A percentile compares a stretch with the other conserved stretches of the same genome.
phyloP scores from a whole-genome alignment of 805 yeast species.

The Sungouiella blattae region DNA sequence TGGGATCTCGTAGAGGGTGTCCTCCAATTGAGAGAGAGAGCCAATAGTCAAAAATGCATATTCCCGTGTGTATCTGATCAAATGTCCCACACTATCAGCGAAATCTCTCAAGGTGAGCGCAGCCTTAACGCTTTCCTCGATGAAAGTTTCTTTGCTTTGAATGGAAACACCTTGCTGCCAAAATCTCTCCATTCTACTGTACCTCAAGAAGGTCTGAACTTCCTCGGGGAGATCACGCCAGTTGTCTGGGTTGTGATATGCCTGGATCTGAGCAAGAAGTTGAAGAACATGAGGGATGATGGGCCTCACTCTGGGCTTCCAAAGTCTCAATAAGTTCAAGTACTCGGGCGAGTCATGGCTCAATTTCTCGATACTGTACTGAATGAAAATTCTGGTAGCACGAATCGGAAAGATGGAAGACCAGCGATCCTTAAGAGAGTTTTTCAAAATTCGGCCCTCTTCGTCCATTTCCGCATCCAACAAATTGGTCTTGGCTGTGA shows the following conservation, averaged over 20 bases:
- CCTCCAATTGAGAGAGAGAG: slow-evolving; percentile 85
- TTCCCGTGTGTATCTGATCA: slow-evolving; percentile 91
- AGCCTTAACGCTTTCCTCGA: slow-evolving; percentile 91
- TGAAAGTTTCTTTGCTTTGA: slow-evolving; percentile 89
- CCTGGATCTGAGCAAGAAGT: slow-evolving; percentile 83
- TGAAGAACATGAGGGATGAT: slow-evolving; percentile 89
- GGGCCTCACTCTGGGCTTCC: slow-evolving; percentile 93
- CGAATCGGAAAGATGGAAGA: slow-evolving; percentile 90
- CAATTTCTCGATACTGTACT: slow-evolving; percentile 90
- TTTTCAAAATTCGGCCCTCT: slow-evolving; percentile 71
- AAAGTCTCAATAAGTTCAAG: slow-evolving; percentile 62
- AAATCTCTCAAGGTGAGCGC: slow-evolving; percentile 91
- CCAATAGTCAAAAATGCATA: slow-evolving; percentile 89
- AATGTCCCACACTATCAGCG: slow-evolving; percentile 97
- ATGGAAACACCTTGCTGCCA: slow-evolving; percentile 99
- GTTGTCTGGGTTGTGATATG: slow-evolving; percentile 89
- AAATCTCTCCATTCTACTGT: slow-evolving; percentile 87
- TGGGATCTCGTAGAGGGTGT: slow-evolving; percentile 82
- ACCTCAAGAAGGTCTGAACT: slow-evolving; percentile 87
- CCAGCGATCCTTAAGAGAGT: slow-evolving; percentile 86
- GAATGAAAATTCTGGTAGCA: slow-evolving; percentile 91
- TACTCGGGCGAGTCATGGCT: slow-evolving; percentile 77
- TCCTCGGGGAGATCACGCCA: slow-evolving; percentile 86
- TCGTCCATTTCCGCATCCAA: slow-evolving; percentile 86
- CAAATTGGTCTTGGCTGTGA: slow-evolving; percentile 71